Base-by-base conservation (phyloP, 208 protist genomes). In the Herpetomonas samuelpessoai region DNA sequence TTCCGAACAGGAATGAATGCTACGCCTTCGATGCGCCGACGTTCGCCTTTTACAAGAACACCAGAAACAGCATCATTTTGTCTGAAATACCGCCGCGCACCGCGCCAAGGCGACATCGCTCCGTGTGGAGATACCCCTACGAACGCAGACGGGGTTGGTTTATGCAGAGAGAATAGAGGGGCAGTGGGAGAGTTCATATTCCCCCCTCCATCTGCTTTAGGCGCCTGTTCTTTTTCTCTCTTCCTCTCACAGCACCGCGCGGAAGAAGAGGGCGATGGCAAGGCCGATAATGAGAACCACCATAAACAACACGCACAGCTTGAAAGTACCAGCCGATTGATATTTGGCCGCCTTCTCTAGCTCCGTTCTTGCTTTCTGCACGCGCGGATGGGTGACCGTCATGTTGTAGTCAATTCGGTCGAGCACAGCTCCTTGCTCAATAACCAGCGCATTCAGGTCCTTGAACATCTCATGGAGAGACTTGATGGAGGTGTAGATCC, bases 331-430 rank as follows among this genome's bases (percentile, higher is more conserved):
- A 16, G 91, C 93, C 22, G 83, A 83, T 57, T 94, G 83, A 61
- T 97, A 95, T 55, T 97, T 68, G 6, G 91, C 90, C 18, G 93
- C 92, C 54, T 94, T 90, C 55, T 92, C 57, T 38, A 97, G 71
- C 65, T 98, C 91, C 41, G 50, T 62, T 6, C 79, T 78, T 1
- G 73, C 93, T 58, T 85, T 87, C 51, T 91, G 75, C 16, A 97
- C 82, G 16, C 88, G 78, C 0, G 78, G 88, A 52, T 92, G 81
- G 10, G 93, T 94, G 27, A 97, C 63, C 29, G 81, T 93, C 82
- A 98, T 96, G 83, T 98, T 98, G 74, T 97, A 96, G 73, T 98
- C 96, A 49, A 98, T 97, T 25, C 96, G 88, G 58, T 98, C 96
- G 4, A 98, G 69, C 35, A 98, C 73, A 0, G 96, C 93, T 26